Percentiles rank a stretch among this genome's conserved stretches.
These are phyloP conservation scores for Starmerella kuoi DNA, from an alignment of 805 yeast genomes.

Conservation along the genomic window DNA sequence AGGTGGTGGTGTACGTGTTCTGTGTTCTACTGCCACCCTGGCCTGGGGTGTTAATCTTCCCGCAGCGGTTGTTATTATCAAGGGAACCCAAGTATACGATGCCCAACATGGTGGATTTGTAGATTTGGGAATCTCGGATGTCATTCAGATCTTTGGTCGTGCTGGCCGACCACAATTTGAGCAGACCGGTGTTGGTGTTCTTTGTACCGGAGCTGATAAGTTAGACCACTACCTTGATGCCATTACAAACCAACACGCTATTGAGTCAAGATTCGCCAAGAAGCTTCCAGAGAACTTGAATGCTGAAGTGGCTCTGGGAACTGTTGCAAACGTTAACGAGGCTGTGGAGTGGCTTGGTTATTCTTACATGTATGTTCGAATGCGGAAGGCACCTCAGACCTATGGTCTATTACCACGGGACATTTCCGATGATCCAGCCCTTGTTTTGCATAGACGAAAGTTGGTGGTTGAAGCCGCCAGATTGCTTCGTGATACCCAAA, in stretches of 20 bases:
- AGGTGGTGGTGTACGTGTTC: constrained; percentile 72
- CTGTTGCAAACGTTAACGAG: constrained; percentile 87
- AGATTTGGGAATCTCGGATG: constrained; percentile 91
- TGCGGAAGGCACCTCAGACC: constrained; percentile 85
- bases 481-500: constrained; percentile 71
- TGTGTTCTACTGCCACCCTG: constrained; percentile 91
- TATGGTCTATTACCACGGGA: constrained; percentile 88
- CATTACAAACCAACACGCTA: constrained; percentile 89
- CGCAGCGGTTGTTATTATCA: constrained; percentile 91
- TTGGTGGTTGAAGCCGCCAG: constrained; percentile 74
- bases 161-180: constrained; percentile 99
- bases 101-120: constrained; percentile 88
- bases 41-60: constrained; percentile 99
- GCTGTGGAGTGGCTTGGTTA: constrained; percentile 97
- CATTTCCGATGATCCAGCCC: constrained; percentile 65
- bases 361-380: constrained; percentile 83
- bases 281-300: constrained; percentile 84
- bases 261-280: constrained; percentile 68
- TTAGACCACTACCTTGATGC: constrained; percentile 81
- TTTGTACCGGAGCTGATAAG: constrained; percentile 70
- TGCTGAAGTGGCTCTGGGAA: constrained; percentile 92
- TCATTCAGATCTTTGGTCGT: constrained; percentile 95
- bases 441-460: constrained; percentile 58
- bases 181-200: constrained; percentile 79
- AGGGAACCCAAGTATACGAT: constrained; percentile 94